Evolutionary conservation across 116 monocot genomes (phyloP), one percentile per base, ranked within the genome.

Genomic region (Phalaenopsis hybrid): DNA sequence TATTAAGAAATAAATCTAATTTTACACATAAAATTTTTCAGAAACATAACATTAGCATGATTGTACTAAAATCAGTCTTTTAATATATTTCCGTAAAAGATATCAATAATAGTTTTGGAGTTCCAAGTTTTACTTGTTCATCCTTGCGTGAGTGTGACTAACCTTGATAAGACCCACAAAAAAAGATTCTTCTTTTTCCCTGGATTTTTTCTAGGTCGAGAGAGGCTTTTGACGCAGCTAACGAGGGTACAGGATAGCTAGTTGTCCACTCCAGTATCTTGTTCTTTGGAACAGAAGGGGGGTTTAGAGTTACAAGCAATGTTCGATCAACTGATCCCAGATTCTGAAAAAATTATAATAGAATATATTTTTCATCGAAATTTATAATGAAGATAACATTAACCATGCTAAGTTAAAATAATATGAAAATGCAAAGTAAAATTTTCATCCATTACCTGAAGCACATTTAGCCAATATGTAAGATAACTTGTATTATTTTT

Each of bases 391-490:
- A 33, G 28, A 28, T 28, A 31, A 2, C 31, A 28, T 59, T 59
- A 17, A 59, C 69, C 69, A 33, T 69, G 25, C 25, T 69, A 69
- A 5, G 25, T 28, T 48, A 48, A 33, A 69, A 69, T 23, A 21
- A 28, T 28, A 69, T 6, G 5, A 69, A n/a, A 68, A 69, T 28
- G 28, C 31, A 1, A 12, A 43, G 43, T 12, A 17, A 48, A 17
- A 48, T 12, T 37, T 41, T 74, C 74, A 41, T 3, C 37, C 74
- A 82, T 74, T 49, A 97, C 97, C 97, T 97, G 97, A 84, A 97
- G 89, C n/a, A 91, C 84, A 85, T 97, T 97, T 69, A 94, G 85
- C 94, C 94, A 97, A 83, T 97, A 97, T 78, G 97, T 94, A 77
- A 97, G 81, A 73, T 93, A 92, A 44, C 84, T 90, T 28, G 90